Base-by-base conservation (phyloP, 495 filamentous ascomycete genomes). In the Entonaema liquescens region DNA sequence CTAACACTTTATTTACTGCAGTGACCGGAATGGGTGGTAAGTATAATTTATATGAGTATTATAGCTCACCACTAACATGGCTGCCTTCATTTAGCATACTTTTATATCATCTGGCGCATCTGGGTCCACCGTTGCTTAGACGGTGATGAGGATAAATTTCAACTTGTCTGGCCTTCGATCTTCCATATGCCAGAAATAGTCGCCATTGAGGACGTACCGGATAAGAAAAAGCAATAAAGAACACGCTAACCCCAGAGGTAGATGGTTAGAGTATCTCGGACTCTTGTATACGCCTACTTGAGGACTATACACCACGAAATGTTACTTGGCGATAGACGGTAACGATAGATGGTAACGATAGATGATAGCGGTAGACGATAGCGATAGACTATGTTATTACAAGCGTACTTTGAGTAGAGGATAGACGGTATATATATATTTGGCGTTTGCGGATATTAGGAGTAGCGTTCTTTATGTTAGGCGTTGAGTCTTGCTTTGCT, bases 51-150 rank as follows among this genome's bases (percentile, higher is more conserved):
- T 15, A 36, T 53, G 26, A 42, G 19, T 9, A 11, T 2, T 0
- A 1, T 8, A n/a, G 33, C 33, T 9, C n/a, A n/a, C 53, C 15
- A 31, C 69, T 64, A 56, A 67, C 49, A 87, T 33, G 86, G 86
- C 7, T 77, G 82, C 31, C 63, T 25, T 35, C 23, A 13, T 88
- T 88, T 90, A 72, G 94, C 92, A 50, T 96, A 97, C 77, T 88
- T 91, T 68, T 92, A 95, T 75, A 93, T 97, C 65, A 79, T 89
- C 19, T 97, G 93, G 92, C 89, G 93, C 11, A 91, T 96, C 25
- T 97, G 92, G 90, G 84, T 96, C 8, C 88, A 91, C 38, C 90
- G 92, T 67, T 93, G 92, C 70, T 80, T 97, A 56, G 93, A 95
- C 65, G 84, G 89, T 4, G 85, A 85, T 19, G 92, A 95, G 77